phyloP scores from a whole-genome alignment of 2,329 filamentous ascomycete genomes.

The Calonectria honghensis region DNA sequence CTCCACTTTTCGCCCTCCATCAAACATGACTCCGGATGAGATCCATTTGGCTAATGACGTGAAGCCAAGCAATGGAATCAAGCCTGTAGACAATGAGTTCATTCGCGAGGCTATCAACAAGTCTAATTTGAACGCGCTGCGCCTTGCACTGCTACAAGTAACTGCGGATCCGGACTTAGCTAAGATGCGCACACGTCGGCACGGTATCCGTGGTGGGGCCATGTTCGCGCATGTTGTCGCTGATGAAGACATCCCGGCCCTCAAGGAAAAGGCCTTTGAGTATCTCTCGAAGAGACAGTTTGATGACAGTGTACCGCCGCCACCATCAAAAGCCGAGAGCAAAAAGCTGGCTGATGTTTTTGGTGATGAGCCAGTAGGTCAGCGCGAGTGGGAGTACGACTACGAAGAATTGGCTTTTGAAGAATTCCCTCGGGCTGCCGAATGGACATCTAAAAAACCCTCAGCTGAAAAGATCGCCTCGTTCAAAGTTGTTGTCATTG shows the following conservation, averaged over 20 bases:
- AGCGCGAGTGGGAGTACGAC: slow-evolving; percentile 30
- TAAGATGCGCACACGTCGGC: slow-evolving; percentile 27
- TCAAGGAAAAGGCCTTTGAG: slow-evolving; percentile 27
- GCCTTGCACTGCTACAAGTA: slow-evolving; percentile 26
- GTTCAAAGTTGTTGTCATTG: slow-evolving; percentile 36
- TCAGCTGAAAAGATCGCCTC: slow-evolving; percentile 25
- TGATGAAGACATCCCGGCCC: slow-evolving; percentile 6
- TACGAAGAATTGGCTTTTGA: slow-evolving; percentile 36
- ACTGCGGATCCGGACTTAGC: slow-evolving; percentile 25
- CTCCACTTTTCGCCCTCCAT: background rate
- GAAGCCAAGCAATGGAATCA: background rate
- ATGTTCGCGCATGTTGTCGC: slow-evolving; percentile 26
- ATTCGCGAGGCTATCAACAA: slow-evolving; percentile 24
- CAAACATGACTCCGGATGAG: background rate
- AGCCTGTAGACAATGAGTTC: slow-evolving; percentile 11
- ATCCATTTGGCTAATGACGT: background rate
- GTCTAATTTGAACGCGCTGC: slow-evolving; percentile 28
- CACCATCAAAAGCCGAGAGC: slow-evolving; percentile 24
- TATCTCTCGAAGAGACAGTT: slow-evolving; percentile 14
- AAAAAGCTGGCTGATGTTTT: slow-evolving; percentile 24
- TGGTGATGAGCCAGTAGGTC: slow-evolving; percentile 25
- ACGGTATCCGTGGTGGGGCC: slow-evolving; percentile 25
- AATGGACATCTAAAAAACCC: slow-evolving; percentile 32
- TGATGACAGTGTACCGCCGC: background rate
- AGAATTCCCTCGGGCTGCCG: slow-evolving; percentile 21